Evolutionary conservation across 352 stramenopile species (phyloP).

Genomic region (Phytophthora rubi): DNA sequence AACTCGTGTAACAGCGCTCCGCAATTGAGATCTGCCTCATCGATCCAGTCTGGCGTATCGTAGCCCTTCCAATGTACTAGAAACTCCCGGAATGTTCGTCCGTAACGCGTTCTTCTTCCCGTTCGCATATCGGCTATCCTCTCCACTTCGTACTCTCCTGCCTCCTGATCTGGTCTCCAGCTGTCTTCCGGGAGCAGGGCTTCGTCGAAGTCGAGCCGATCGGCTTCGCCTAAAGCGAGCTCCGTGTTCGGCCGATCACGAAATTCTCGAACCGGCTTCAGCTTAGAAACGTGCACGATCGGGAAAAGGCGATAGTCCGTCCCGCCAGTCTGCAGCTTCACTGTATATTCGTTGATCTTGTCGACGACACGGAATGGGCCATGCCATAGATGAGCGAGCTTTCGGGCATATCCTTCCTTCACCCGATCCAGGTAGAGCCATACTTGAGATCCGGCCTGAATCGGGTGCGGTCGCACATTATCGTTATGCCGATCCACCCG

Average conservation of each 20-base stretch:
- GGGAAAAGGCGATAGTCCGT: background rate
- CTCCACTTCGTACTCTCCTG: constrained; percentile 1
- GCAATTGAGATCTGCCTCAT: too few relatives aligned
- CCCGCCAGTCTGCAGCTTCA: background rate
- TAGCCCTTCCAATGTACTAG: background rate
- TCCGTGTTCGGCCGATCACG: background rate
- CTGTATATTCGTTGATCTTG: background rate
- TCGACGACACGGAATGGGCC: background rate
- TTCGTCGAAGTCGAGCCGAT: constrained; percentile 10
- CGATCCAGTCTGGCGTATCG: too few relatives aligned
- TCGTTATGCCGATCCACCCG: background rate
- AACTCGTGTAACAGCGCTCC: too few relatives aligned
- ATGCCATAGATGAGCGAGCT: background rate
- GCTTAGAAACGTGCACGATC: background rate
- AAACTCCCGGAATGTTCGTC: background rate
- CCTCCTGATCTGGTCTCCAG: background rate
- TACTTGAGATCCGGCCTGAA: background rate
- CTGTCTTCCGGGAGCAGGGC: background rate
- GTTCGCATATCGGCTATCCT: background rate
- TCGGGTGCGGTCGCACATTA: background rate
- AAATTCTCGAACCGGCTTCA: background rate
- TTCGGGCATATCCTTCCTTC: background rate
- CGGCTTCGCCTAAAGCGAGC: background rate
- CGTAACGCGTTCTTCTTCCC: background rate
- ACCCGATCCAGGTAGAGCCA: background rate